These are phyloP conservation scores for Arthrobotrys megalospora DNA, from an alignment of 2,329 filamentous ascomycete genomes.

Conservation along the genomic window DNA sequence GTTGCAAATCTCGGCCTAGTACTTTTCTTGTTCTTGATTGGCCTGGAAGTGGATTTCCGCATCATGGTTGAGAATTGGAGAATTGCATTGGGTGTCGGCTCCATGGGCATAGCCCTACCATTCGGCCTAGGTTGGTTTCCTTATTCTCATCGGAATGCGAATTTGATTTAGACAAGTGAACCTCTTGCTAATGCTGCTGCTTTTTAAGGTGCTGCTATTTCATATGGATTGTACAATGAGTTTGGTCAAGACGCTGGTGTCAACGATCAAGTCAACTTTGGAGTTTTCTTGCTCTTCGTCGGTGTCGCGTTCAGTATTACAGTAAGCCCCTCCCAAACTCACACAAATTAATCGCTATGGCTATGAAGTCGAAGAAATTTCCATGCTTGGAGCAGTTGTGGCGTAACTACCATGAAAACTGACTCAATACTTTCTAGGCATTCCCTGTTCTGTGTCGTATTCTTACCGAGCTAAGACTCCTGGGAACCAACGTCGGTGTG, in stretches of 20 bases:
- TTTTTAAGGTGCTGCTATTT: conserved; percentile 73
- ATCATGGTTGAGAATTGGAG: conserved; percentile 85
- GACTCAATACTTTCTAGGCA: conserved; percentile 68
- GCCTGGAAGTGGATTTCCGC: conserved; percentile 86
- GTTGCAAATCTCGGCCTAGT: conserved; percentile 88
- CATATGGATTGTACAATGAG: conserved; percentile 83
- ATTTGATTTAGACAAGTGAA: no score
- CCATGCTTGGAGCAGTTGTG: no score
- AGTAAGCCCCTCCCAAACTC: conserved; percentile 67
- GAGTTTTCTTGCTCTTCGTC: conserved; percentile 78
- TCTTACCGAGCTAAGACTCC: conserved; percentile 87
- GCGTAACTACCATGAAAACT: not conserved
- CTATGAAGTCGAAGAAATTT: no score
- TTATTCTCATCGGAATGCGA: not conserved
- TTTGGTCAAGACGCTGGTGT: conserved; percentile 73
- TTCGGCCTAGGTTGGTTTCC: conserved; percentile 79
- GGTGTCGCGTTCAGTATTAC: conserved; percentile 95
- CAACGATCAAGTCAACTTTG: conserved; percentile 69
- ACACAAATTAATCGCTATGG: no score
- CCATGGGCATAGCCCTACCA: conserved; percentile 84
- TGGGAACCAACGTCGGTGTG: conserved; percentile 85
- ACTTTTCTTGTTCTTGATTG: conserved; percentile 88
- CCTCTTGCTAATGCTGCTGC: not conserved
- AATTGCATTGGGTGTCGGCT: conserved; percentile 81
- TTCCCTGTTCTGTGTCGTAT: conserved; percentile 95